phyloP scores from a whole-genome alignment of 176 grass and related monocot genomes.

The Canna indica region DNA sequence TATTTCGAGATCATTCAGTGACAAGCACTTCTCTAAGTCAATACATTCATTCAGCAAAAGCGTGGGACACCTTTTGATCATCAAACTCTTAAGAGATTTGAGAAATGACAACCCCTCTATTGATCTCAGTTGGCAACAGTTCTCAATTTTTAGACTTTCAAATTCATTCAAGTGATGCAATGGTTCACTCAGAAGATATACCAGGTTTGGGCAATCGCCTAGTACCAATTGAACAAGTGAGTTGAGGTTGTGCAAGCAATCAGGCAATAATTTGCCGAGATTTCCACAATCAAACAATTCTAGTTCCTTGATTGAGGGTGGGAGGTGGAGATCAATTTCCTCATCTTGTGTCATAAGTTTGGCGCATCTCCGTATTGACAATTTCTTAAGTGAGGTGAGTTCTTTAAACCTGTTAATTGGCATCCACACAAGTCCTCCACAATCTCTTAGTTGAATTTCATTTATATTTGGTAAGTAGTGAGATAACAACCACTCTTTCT shows the following conservation, averaged over 20 bases:
- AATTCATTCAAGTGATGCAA: background rate
- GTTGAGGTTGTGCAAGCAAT: slow-evolving; percentile 10
- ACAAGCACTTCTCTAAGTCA: background rate
- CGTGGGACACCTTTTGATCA: slow-evolving; percentile 6
- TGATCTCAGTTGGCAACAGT: slow-evolving; percentile 13
- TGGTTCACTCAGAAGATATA: background rate
- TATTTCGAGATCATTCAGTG: background rate
- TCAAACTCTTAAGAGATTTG: background rate
- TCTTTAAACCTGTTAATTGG: background rate
- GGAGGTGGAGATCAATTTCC: slow-evolving; percentile 10
- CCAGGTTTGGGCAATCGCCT: background rate
- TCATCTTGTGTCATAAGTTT: background rate
- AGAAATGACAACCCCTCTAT: background rate
- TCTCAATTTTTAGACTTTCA: background rate
- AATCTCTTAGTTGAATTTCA: background rate
- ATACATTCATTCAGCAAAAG: background rate
- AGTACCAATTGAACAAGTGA: slow-evolving; percentile 7
- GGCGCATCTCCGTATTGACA: background rate
- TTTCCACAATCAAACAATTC: slow-evolving; percentile 6
- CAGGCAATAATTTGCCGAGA: slow-evolving; percentile 16
- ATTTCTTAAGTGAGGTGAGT: slow-evolving; percentile 1
- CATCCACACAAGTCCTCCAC: background rate
- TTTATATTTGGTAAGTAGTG: background rate
- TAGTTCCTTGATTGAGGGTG: slow-evolving; percentile 21
- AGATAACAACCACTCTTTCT: background rate